Conservation (phyloP, 768 basidiomycete species). For the Candolleomyces aberdarensis region DNA sequence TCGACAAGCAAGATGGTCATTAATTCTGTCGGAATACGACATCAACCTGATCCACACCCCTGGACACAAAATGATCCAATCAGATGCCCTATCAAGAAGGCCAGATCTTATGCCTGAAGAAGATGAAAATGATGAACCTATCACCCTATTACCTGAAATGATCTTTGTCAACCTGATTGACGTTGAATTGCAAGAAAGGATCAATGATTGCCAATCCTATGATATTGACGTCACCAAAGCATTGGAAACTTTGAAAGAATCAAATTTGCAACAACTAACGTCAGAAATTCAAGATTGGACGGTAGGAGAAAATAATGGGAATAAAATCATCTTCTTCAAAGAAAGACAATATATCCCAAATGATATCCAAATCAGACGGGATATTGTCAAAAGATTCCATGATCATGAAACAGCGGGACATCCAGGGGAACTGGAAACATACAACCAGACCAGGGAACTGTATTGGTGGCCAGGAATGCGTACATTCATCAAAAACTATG, state of each 20-base stretch:
- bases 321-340: neutral
- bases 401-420: conserved; percentile 1
- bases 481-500: conserved; percentile 14
- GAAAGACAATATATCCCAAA: conserved; percentile 6
- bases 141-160: conserved; percentile 7
- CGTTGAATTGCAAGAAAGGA: neutral
- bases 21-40: conserved; percentile 27
- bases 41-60: conserved; percentile 26
- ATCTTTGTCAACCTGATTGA: conserved; percentile 15
- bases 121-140: conserved; percentile 15
- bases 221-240: conserved; percentile 5
- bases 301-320: neutral
- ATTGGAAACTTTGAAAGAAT: conserved; percentile 1
- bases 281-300: neutral
- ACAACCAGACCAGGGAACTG: neutral
- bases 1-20: conserved; percentile 19
- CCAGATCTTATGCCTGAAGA: conserved; percentile 13
- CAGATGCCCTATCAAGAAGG: conserved; percentile 16
- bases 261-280: neutral
- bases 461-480: conserved; percentile 20
- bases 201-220: neutral
- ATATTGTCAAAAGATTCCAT: neutral
- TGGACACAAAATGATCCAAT: conserved; percentile 14
- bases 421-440: conserved; percentile 7
- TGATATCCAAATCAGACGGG: neutral